Evolutionary conservation across 345 rosid genomes (phyloP).

Genomic region (Ceriops tagal): DNA sequence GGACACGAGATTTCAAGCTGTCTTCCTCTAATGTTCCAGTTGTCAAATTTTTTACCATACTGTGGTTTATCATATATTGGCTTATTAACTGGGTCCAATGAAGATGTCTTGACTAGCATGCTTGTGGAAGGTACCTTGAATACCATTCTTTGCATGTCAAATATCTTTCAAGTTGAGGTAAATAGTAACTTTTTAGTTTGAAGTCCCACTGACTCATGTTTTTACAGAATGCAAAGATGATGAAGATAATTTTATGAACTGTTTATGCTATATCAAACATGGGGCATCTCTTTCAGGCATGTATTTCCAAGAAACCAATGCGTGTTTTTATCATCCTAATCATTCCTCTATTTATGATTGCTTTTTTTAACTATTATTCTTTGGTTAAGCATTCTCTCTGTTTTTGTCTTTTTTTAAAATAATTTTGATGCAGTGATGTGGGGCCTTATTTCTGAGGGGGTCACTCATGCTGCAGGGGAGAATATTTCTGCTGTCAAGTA

Average conservation of each 20-base stretch:
- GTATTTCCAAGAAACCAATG: slow-evolving; percentile 16
- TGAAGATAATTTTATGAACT: slow-evolving; percentile 44
- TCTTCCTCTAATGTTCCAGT: slow-evolving; percentile 38
- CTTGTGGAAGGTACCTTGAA: slow-evolving; percentile 43
- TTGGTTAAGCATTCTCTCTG: neutral
- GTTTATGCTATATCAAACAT: slow-evolving; percentile 47
- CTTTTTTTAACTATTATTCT: neutral
- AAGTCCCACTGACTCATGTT: neutral
- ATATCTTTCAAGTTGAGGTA: neutral
- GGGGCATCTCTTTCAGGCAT: slow-evolving; percentile 81
- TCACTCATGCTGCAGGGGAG: slow-evolving; percentile 47
- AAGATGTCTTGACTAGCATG: slow-evolving; percentile 37
- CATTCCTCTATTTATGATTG: neutral
- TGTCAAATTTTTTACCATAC: slow-evolving; percentile 47
- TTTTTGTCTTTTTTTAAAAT: slow-evolving; percentile 4
- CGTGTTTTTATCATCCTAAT: slow-evolving; percentile 8
- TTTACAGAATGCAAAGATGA: slow-evolving; percentile 39
- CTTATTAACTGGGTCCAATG: slow-evolving; percentile 58
- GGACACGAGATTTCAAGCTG: slow-evolving; percentile 32
- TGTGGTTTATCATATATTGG: slow-evolving; percentile 63
- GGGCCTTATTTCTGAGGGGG: slow-evolving; percentile 48
- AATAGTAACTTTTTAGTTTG: slow-evolving; percentile 1
- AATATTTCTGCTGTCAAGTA: slow-evolving; percentile 37
- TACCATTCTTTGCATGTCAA: slow-evolving; percentile 3
- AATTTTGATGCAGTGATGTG: slow-evolving; percentile 50